These are phyloP conservation scores for Calonectria leucothoes DNA, from an alignment of 2,329 filamentous ascomycete genomes.

Conservation along the genomic window DNA sequence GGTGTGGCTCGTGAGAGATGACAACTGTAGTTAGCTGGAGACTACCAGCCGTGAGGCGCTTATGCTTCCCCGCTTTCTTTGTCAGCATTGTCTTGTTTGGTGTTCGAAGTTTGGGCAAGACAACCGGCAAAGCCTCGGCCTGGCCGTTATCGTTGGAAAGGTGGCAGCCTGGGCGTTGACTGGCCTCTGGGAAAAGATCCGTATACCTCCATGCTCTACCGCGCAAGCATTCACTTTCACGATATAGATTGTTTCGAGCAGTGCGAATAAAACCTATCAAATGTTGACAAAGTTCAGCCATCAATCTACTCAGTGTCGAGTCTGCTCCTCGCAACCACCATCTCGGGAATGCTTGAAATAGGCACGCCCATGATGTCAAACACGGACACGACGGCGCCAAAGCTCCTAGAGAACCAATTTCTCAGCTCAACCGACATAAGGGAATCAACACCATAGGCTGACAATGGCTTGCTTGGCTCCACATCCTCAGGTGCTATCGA, in stretches of 20 bases:
- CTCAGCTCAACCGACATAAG: not conserved
- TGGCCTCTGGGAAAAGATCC: no score
- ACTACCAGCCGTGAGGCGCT: no score
- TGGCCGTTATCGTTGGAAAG: no score
- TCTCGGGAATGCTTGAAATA: not conserved
- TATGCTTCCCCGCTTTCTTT: no score
- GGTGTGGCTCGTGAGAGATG: no score
- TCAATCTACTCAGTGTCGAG: not conserved
- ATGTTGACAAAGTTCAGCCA: not conserved
- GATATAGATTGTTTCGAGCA: not conserved
- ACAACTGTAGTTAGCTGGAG: no score
- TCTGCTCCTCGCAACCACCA: not conserved
- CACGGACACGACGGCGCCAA: not conserved
- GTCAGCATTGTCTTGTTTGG: no score
- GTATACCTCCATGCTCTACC: no score
- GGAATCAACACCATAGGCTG: not conserved
- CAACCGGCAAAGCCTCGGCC: no score
- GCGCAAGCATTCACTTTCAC: no score
- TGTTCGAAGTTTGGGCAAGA: no score
- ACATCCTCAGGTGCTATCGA: not conserved
- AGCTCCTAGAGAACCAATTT: not conserved
- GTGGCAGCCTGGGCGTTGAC: no score
- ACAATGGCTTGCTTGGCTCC: not conserved
- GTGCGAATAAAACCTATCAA: not conserved
- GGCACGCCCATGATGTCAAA: not conserved